Base-by-base conservation (phyloP, 164 flowering plant genomes). In the Aristolochia contorta region DNA sequence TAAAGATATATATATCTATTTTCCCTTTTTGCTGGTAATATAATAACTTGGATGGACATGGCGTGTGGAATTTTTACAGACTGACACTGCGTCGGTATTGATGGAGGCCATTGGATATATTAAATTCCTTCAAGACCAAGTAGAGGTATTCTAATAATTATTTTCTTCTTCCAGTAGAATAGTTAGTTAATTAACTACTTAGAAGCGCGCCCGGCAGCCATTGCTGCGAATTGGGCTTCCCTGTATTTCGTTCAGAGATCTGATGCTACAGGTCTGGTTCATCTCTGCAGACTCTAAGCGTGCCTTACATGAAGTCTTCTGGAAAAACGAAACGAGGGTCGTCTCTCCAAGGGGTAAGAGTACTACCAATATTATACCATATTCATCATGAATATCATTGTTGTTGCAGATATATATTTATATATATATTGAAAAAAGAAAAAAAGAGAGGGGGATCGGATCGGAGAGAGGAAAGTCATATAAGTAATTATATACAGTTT, bases 21-120 rank as follows among this genome's bases (percentile, higher is more conserved):
- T n/a, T n/a, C n/a, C n/a, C n/a, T n/a, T n/a, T n/a, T n/a, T n/a
- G n/a, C n/a, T n/a, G n/a, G n/a, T n/a, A n/a, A n/a, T 24, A 56
- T 23, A 27, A 16, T 25, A 41, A 41, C 21, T 10, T 22, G 0
- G 24, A 52, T n/a, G 7, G 6, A 21, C 47, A 19, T 19, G 21
- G 15, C 62, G 69, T 69, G 65, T 49, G 60, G 16, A 16, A 65
- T 55, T 65, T n/a, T 76, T 74, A 64, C 90, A 91, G 98, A 91
- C 98, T 53, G 98, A 91, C 76, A 91, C 96, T 45, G 98, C 98
- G 54, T 91, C 98, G 10, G 98, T 91, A 56, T 79, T 91, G 50
- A 83, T 82, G 89, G 98, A 91, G 72, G 98, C 98, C 59, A 86
- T 82, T 52, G 96, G 96, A 30, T 91, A 89, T 75, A 91, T 91